Percentiles rank a stretch among this genome's conserved stretches.
These are phyloP conservation scores for Trichocladium uniseriatum DNA, from an alignment of 495 filamentous ascomycete genomes.

Conservation along the genomic window DNA sequence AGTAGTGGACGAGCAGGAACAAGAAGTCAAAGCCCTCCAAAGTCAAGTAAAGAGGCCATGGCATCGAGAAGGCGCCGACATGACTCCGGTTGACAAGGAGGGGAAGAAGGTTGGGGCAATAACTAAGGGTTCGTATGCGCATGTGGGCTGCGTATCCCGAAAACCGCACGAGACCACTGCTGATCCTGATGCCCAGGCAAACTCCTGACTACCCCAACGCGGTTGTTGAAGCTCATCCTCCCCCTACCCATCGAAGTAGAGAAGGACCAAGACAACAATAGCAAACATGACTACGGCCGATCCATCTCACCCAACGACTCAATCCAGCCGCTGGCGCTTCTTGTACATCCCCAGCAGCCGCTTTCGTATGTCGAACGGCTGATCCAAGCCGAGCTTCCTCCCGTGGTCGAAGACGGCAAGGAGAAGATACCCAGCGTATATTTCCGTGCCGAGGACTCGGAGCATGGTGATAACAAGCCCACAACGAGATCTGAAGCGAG, in stretches of 20 bases:
- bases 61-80: conserved; percentile 58
- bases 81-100: conserved; percentile 41
- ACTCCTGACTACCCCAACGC: conserved; percentile 80
- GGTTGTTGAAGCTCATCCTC: conserved; percentile 80
- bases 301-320: conserved; percentile 42
- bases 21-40: conserved; percentile 27
- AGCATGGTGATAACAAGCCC: conserved; percentile 43
- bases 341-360: conserved; percentile 87
- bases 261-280: conserved; percentile 43
- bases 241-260: conserved; percentile 58
- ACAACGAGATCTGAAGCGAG: conserved; percentile 25
- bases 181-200: conserved; percentile 44
- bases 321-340: conserved; percentile 75
- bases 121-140: conserved; percentile 48
- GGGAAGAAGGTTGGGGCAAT: conserved; percentile 42
- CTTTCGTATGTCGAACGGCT: conserved; percentile 86
- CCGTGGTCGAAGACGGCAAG: conserved; percentile 50
- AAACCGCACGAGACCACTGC: neutral
- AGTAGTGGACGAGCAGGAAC: conserved; percentile 29
- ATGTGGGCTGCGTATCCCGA: neutral
- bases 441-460: conserved; percentile 71
- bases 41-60: conserved; percentile 47
- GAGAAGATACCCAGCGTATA: conserved; percentile 63
- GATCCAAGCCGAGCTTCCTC: conserved; percentile 80
- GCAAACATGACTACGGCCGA: conserved; percentile 28